Evolutionary conservation across 148 eudicot species (phyloP).

Genomic region (Fagopyrum esculentum): DNA sequence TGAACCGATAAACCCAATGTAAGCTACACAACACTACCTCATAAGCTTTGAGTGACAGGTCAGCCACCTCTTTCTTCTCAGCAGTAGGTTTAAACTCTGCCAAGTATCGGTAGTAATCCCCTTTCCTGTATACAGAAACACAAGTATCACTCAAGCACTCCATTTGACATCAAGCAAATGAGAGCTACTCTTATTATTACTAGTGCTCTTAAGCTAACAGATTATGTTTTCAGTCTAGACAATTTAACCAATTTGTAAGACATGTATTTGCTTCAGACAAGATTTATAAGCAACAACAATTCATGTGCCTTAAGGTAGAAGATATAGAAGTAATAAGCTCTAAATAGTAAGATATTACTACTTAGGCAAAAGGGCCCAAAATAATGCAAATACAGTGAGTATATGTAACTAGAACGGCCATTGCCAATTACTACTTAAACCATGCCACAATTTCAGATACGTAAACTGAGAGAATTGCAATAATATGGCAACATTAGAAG

Average conservation of each 20-base stretch:
- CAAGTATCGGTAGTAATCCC: constrained; percentile 33
- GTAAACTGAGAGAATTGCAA: not conserved
- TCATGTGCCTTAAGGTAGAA: not conserved
- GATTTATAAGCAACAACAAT: not conserved
- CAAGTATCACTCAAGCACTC: not conserved
- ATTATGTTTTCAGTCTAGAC: not conserved
- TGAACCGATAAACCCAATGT: not conserved
- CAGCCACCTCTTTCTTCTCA: constrained; percentile 34
- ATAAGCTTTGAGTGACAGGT: constrained; percentile 34
- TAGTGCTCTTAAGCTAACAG: not conserved
- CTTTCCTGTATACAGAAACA: constrained; percentile 35
- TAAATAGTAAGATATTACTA: not conserved
- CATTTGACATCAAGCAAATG: not conserved
- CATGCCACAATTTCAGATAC: not conserved
- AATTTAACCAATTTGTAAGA: not conserved
- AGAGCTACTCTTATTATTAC: not conserved
- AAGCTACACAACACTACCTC: constrained; percentile 21
- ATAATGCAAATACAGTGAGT: not conserved
- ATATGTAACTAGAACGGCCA: not conserved
- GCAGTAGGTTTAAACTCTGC: constrained; percentile 34
- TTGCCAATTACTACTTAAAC: not conserved
- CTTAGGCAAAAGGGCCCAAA: not conserved
- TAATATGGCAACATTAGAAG: not conserved
- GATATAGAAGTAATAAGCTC: not conserved
- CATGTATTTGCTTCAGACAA: not conserved